Conservation (phyloP, 441 rosid species). For the Aleurites moluccanus region DNA sequence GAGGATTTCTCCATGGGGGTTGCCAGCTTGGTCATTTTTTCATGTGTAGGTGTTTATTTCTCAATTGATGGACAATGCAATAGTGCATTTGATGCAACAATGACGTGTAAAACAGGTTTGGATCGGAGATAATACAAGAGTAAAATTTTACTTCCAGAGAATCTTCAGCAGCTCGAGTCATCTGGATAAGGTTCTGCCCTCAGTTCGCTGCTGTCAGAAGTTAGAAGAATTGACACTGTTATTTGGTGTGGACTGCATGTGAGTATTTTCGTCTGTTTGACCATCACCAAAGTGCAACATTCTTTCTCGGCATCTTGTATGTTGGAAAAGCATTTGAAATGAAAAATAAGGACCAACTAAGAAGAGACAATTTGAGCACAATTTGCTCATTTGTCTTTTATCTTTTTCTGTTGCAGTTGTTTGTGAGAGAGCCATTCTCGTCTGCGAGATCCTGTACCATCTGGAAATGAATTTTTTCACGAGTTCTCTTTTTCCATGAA, state of each 20-base stretch:
- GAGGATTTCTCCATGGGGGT: neutral
- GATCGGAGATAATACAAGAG: conserved; percentile 29
- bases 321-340: conserved; percentile 6
- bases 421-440: conserved; percentile 24
- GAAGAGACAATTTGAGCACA: conserved; percentile 27
- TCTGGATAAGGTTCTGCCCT: conserved; percentile 17
- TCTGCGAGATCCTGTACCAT: conserved; percentile 14
- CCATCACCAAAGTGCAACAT: conserved; percentile 25
- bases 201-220: conserved; percentile 25
- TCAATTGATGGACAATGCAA: neutral
- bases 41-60: neutral
- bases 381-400: conserved; percentile 23
- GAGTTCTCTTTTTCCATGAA: neutral
- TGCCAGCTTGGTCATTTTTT: conserved; percentile 5
- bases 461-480: conserved; percentile 3
- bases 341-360: conserved; percentile 11
- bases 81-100: conserved; percentile 3
- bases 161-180: conserved; percentile 18
- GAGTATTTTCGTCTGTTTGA: conserved; percentile 28
- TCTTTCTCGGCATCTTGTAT: conserved; percentile 21
- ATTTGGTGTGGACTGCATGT: conserved; percentile 24
- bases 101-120: conserved; percentile 27
- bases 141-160: conserved; percentile 1
- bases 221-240: conserved; percentile 21
- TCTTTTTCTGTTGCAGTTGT: conserved; percentile 11